phyloP scores from a whole-genome alignment of 108 stramenopile genomes.

The Fragilaria radians region DNA sequence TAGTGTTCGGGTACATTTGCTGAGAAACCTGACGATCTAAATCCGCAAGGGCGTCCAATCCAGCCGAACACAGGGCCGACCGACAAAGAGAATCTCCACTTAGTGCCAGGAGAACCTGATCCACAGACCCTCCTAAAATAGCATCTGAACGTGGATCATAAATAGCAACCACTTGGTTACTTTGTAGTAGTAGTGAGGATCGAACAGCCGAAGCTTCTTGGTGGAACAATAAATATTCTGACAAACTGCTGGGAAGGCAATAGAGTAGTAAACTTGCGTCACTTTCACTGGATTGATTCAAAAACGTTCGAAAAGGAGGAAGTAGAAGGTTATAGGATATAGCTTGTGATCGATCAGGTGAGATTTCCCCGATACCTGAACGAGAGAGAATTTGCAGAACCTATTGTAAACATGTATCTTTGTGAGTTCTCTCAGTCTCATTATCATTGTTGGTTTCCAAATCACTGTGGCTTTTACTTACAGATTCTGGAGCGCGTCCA shows the following conservation, averaged over 20 bases:
- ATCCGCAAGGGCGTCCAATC: slow-evolving; percentile 35
- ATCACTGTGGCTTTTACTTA: no score
- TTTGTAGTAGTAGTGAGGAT: slow-evolving; percentile 27
- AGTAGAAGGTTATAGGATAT: slow-evolving; percentile 52
- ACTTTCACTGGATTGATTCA: slow-evolving; percentile 16
- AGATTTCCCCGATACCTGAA: slow-evolving; percentile 39
- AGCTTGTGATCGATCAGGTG: slow-evolving; percentile 49
- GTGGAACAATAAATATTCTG: slow-evolving; percentile 60
- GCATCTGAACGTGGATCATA: slow-evolving; percentile 39
- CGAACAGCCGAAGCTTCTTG: slow-evolving; percentile 60
- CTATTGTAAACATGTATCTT: no score
- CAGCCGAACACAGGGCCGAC: slow-evolving; percentile 25
- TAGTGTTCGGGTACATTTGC: slow-evolving; percentile 24
- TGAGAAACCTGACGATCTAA: slow-evolving; percentile 38
- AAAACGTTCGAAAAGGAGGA: slow-evolving; percentile 69
- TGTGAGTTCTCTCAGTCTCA: no score
- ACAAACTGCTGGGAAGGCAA: slow-evolving; percentile 57
- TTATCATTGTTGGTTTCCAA: no score
- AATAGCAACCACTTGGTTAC: slow-evolving; percentile 38
- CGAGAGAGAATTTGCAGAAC: slow-evolving; percentile 61
- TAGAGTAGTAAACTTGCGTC: slow-evolving; percentile 40
- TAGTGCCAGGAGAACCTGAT: slow-evolving; percentile 21
- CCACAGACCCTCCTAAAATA: slow-evolving; percentile 32
- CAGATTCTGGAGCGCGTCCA: slow-evolving; percentile 50
- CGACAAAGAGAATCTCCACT: slow-evolving; percentile 9